phyloP scores from a whole-genome alignment of 2,329 filamentous ascomycete species.

The Cladophialophora yegresii region DNA sequence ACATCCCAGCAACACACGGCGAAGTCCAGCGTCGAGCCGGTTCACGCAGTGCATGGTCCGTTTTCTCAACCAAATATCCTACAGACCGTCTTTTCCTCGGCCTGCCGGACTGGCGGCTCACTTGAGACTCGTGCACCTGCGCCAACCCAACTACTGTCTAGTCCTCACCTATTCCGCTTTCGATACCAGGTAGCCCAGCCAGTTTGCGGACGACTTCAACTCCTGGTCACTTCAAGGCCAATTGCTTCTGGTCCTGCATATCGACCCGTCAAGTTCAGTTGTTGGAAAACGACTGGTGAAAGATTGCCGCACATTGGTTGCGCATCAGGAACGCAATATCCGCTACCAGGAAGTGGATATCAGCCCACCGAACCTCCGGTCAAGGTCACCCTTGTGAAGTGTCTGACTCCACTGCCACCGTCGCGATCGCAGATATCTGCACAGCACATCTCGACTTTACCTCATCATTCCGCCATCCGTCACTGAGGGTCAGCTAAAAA shows the following conservation, averaged over 20 bases:
- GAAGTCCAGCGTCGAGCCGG: not conserved
- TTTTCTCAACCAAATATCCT: not conserved
- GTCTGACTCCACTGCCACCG: not conserved
- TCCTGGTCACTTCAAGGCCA: not conserved
- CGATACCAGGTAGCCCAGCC: not conserved
- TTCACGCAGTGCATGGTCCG: not conserved
- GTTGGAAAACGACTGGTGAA: not conserved
- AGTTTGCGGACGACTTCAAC: not conserved
- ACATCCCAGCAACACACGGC: not conserved
- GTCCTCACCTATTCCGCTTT: not conserved
- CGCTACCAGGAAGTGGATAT: not conserved
- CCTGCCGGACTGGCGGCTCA: not conserved
- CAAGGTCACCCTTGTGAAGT: not conserved
- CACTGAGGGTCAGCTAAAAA: not conserved
- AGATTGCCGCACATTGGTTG: not conserved
- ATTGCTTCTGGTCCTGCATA: not conserved
- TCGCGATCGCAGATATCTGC: not conserved
- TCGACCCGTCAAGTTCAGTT: not conserved
- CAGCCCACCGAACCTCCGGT: not conserved
- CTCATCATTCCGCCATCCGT: conserved; percentile 9
- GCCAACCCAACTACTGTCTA: not conserved
- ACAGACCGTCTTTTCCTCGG: not conserved
- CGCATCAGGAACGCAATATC: conserved; percentile 1
- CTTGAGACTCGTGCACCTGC: not conserved
- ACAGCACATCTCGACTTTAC: not conserved